These are phyloP conservation scores for Colletotrichum endophyticum DNA, from an alignment of 2,329 filamentous ascomycete species.

Conservation along the genomic window DNA sequence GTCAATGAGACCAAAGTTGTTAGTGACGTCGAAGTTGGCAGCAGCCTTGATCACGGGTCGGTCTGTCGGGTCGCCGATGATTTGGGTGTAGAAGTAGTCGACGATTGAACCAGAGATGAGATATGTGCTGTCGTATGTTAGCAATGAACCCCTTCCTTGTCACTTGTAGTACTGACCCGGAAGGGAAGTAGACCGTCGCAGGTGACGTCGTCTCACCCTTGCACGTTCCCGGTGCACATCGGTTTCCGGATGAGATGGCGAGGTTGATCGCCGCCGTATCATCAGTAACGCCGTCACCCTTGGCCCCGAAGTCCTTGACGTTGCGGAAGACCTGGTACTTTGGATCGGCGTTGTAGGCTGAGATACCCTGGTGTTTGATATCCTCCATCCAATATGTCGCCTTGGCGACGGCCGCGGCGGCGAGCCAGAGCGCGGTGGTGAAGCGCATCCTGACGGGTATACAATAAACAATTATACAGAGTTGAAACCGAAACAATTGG, in stretches of 20 bases:
- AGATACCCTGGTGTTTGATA: slow-evolving; percentile 50
- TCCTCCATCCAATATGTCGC: slow-evolving; percentile 47
- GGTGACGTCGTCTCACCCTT: slow-evolving; percentile 43
- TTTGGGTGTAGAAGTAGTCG: slow-evolving; percentile 80
- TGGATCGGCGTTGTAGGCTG: slow-evolving; percentile 48
- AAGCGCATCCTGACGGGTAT: slow-evolving; percentile 10
- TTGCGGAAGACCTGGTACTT: slow-evolving; percentile 52
- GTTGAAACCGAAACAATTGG: not conserved
- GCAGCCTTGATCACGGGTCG: slow-evolving; percentile 61
- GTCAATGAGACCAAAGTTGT: slow-evolving; percentile 51
- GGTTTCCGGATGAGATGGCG: slow-evolving; percentile 41
- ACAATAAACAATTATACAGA: not conserved
- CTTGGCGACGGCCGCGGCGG: slow-evolving; percentile 19
- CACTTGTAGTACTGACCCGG: slow-evolving; percentile 29
- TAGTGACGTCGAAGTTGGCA: slow-evolving; percentile 44
- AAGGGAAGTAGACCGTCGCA: slow-evolving; percentile 41
- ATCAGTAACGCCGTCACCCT: slow-evolving; percentile 39
- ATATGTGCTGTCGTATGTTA: slow-evolving; percentile 57
- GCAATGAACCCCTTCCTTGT: not conserved
- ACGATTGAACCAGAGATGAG: slow-evolving; percentile 72
- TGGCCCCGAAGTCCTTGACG: slow-evolving; percentile 49
- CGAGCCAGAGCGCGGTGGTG: slow-evolving; percentile 13
- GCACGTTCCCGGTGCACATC: slow-evolving; percentile 41
- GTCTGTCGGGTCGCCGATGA: slow-evolving; percentile 72
- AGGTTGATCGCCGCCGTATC: slow-evolving; percentile 40